Evolutionary conservation across 23 red algal genomes (phyloP).

Genomic region (Chondrus crispus): DNA sequence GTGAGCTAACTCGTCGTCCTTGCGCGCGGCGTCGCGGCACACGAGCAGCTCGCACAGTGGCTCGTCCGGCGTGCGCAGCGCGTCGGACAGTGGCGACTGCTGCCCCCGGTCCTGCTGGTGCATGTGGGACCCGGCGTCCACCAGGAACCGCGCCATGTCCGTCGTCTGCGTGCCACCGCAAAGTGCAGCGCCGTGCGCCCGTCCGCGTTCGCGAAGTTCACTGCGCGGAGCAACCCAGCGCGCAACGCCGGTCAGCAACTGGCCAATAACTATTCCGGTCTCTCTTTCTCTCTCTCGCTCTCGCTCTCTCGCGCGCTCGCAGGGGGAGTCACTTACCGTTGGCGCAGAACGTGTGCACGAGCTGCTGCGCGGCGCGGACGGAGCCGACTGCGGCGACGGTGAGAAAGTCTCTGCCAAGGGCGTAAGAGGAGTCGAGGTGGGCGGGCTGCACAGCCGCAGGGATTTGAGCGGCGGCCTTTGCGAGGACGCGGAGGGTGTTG

Average conservation of each 20-base stretch:
- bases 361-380: not conserved
- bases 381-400: not conserved
- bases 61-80: too few species aligned
- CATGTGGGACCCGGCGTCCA: constrained; percentile 69
- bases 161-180: constrained; percentile 50
- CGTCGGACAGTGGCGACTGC: constrained; percentile 55
- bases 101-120: constrained; percentile 41
- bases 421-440: constrained; percentile 8
- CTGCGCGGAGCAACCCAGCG: not conserved
- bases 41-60: too few species aligned
- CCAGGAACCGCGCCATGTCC: constrained; percentile 37
- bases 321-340: not conserved
- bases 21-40: too few species aligned
- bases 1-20: not conserved
- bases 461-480: not conserved
- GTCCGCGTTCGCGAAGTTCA: constrained; percentile 63
- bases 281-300: not conserved
- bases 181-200: constrained; percentile 75
- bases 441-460: not conserved
- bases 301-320: not conserved
- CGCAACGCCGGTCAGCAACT: too few species aligned
- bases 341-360: constrained; percentile 13
- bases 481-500: not conserved
- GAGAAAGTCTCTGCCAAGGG: constrained; percentile 21
- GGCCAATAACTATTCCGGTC: too few species aligned